Conservation (phyloP, 495 filamentous ascomycete species). For the Penicillium egyptiacum region DNA sequence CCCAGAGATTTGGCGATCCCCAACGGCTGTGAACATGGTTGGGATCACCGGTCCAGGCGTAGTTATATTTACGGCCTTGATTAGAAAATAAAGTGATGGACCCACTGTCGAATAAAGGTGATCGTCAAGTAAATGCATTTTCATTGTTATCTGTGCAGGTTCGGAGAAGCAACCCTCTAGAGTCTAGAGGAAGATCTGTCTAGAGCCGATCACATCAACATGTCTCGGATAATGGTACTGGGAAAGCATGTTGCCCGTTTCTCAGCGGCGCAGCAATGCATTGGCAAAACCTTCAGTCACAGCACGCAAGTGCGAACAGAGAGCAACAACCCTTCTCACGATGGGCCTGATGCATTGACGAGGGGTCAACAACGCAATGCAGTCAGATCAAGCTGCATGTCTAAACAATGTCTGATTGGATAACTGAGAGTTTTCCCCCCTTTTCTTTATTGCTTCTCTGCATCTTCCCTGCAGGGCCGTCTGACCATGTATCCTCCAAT, state of each 20-base stretch:
- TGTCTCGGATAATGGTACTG: background rate
- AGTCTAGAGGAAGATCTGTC: background rate
- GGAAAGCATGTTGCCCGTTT: background rate
- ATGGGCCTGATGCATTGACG: background rate
- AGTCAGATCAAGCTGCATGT: background rate
- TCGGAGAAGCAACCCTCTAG: background rate
- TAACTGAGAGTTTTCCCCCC: background rate
- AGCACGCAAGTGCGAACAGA: background rate
- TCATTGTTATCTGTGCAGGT: too few species aligned
- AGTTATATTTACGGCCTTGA: too few species aligned
- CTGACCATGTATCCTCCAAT: background rate
- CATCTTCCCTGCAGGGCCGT: conserved; percentile 9
- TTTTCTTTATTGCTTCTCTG: conserved; percentile 12
- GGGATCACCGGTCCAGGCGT: background rate
- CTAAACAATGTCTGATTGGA: background rate
- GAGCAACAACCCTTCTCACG: conserved; percentile 5
- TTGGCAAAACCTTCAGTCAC: conserved; percentile 3
- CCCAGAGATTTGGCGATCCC: conserved; percentile 1
- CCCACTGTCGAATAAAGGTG: too few species aligned
- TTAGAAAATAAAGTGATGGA: too few species aligned
- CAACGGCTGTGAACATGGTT: background rate
- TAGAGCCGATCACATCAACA: background rate
- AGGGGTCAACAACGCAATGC: background rate
- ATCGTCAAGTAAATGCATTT: too few species aligned
- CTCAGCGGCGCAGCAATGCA: background rate